Evolutionary conservation across 306 rosid species (phyloP).

Genomic region (Trifolium subterraneum): DNA sequence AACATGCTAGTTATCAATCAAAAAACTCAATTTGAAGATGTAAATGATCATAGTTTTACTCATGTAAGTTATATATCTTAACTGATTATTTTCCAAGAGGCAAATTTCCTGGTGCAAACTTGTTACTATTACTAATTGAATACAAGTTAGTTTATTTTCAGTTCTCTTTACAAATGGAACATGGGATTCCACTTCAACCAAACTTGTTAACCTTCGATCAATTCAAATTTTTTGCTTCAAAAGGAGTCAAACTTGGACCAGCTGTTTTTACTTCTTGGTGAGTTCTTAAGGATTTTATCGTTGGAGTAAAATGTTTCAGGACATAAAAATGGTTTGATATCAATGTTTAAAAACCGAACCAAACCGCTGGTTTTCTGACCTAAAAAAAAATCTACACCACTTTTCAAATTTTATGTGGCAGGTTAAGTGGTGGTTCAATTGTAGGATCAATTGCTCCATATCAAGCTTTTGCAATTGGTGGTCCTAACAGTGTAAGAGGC

Average conservation of each 20-base stretch:
- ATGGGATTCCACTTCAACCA: background rate
- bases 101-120: background rate
- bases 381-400: background rate
- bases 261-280: background rate
- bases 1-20: background rate
- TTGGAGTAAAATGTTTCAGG: background rate
- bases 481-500: background rate
- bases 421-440: background rate
- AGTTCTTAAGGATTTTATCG: background rate
- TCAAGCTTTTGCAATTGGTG: background rate
- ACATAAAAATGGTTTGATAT: too few relatives aligned
- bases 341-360: background rate
- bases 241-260: background rate
- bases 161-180: background rate
- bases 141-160: background rate
- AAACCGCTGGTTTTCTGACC: background rate
- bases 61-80: background rate
- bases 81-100: background rate
- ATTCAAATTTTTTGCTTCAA: background rate
- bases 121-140: background rate
- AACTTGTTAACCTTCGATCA: background rate
- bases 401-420: background rate
- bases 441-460: background rate
- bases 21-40: background rate
- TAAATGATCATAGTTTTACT: background rate